Conservation (phyloP, 306 rosid genomes). For the Prunus mume region DNA sequence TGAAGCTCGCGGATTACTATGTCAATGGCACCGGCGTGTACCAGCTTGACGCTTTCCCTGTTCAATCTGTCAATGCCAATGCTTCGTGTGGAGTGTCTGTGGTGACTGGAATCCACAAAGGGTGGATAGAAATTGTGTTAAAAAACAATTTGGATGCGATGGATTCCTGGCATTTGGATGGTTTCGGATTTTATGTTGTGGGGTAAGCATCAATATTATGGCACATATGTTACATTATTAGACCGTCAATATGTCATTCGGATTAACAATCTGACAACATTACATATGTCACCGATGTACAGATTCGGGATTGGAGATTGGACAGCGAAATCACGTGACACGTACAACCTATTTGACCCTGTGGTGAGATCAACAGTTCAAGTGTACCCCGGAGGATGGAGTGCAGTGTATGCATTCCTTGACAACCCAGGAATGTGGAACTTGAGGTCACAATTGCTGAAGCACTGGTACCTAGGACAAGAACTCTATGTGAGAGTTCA, state of each 20-base stretch:
- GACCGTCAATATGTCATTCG: neutral
- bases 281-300: neutral
- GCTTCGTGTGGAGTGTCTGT: conserved; percentile 59
- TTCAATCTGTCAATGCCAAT: conserved; percentile 34
- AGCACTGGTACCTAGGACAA: conserved; percentile 67
- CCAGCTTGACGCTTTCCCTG: conserved; percentile 55
- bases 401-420: conserved; percentile 71
- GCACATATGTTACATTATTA: neutral
- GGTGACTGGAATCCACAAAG: conserved; percentile 55
- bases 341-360: conserved; percentile 40
- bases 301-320: conserved; percentile 48
- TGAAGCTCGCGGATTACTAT: conserved; percentile 70
- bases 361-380: conserved; percentile 47
- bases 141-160: conserved; percentile 39
- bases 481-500: conserved; percentile 67
- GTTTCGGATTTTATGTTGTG: conserved; percentile 63
- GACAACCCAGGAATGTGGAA: conserved; percentile 96
- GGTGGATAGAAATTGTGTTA: conserved; percentile 72
- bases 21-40: conserved; percentile 58
- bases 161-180: conserved; percentile 87
- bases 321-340: conserved; percentile 25
- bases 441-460: conserved; percentile 66
- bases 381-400: conserved; percentile 58
- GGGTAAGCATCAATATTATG: conserved; percentile 37
- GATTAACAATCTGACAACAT: neutral